These are phyloP conservation scores for Poa pratensis DNA, from an alignment of 176 grass and related monocot genomes.

Conservation along the genomic window DNA sequence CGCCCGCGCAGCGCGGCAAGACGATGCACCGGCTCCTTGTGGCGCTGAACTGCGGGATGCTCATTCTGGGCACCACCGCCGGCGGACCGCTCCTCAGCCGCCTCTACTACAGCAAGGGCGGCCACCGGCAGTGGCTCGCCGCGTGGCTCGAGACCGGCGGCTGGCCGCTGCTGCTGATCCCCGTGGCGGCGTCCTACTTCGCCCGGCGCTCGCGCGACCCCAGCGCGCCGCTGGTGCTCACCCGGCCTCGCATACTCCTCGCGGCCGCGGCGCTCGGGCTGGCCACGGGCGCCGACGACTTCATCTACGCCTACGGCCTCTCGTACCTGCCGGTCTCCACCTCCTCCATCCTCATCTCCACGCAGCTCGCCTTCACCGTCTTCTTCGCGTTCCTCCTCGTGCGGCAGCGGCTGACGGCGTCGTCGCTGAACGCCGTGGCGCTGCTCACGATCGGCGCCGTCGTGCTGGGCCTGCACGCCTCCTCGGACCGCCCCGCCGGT, in stretches of 20 bases:
- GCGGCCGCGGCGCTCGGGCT: conserved; percentile 49
- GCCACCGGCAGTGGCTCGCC: conserved; percentile 61
- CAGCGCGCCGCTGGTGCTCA: conserved; percentile 34
- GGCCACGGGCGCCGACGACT: conserved; percentile 65
- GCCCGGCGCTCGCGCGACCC: conserved; percentile 28
- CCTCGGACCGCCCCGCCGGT: conserved; percentile 42
- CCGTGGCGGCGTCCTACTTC: conserved; percentile 40
- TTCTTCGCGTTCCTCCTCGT: conserved; percentile 73
- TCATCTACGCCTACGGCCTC: conserved; percentile 69
- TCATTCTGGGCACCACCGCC: conserved; percentile 55
- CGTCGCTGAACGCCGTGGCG: conserved; percentile 64
- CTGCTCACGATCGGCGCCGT: conserved; percentile 63
- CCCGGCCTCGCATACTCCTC: conserved; percentile 46
- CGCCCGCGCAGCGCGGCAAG: background rate
- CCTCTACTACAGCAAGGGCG: conserved; percentile 71
- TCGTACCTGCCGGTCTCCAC: conserved; percentile 70
- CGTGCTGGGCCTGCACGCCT: conserved; percentile 53
- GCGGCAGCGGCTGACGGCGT: conserved; percentile 62
- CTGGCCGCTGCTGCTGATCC: conserved; percentile 65
- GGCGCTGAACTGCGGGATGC: conserved; percentile 61
- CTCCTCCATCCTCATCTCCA: conserved; percentile 75
- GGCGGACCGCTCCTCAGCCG: conserved; percentile 63
- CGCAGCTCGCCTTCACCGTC: conserved; percentile 77
- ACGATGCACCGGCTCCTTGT: conserved; percentile 40
- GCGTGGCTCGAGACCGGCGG: conserved; percentile 59